Conservation (phyloP, 805 yeast genomes). For the Tetrapisispora taiwanensis region DNA sequence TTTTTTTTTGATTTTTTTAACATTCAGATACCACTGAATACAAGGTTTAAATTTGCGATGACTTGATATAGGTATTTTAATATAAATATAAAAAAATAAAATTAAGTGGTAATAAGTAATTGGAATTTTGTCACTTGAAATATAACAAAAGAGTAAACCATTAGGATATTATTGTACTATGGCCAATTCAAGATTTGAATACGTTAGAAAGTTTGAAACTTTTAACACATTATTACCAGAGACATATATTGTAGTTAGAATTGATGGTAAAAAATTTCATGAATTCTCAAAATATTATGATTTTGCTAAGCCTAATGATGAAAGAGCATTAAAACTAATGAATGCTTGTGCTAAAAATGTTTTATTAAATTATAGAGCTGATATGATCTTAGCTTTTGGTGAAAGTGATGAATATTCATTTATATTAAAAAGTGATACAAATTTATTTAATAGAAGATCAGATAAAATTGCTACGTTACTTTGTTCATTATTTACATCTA, state of each 20-base stretch:
- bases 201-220: slow-evolving; percentile 72
- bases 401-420: slow-evolving; percentile 94
- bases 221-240: slow-evolving; percentile 67
- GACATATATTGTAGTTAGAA: slow-evolving; percentile 70
- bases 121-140: no score
- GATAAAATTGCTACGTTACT: slow-evolving; percentile 70
- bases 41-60: no score
- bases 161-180: slow-evolving; percentile 30
- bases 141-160: no score
- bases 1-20: no score
- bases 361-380: slow-evolving; percentile 52
- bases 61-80: no score
- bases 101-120: no score
- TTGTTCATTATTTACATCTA: slow-evolving; percentile 71
- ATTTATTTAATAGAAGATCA: slow-evolving; percentile 72
- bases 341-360: slow-evolving; percentile 66
- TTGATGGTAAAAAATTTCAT: slow-evolving; percentile 94
- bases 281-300: slow-evolving; percentile 62
- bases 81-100: no score
- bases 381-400: slow-evolving; percentile 76
- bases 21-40: no score
- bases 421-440: slow-evolving; percentile 52
- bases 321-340: slow-evolving; percentile 66
- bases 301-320: slow-evolving; percentile 83
- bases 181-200: slow-evolving; percentile 85